Percentiles rank a stretch among this genome's conserved stretches.
Conservation (phyloP, 352 stramenopile species). For the Globisporangium iwayamae region DNA sequence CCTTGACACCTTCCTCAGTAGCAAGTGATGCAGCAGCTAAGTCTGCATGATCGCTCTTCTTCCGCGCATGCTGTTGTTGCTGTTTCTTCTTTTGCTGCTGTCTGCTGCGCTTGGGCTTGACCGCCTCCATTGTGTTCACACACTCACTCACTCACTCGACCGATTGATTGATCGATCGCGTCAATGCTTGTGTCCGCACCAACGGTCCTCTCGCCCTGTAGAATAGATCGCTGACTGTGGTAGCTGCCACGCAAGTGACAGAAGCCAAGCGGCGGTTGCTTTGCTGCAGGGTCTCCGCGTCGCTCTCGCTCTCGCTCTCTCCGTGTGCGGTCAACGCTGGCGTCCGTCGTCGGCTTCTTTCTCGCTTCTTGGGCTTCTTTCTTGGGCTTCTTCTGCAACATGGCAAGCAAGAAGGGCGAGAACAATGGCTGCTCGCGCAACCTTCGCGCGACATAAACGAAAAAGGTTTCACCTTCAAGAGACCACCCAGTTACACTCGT, state of each 20-base stretch:
- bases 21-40: not conserved
- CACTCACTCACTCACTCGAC: not conserved
- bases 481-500: not conserved
- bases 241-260: not conserved
- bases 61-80: not conserved
- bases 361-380: not conserved
- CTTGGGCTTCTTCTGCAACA: constrained; percentile 4
- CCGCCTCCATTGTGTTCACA: not conserved
- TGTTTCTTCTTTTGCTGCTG: constrained; percentile 7
- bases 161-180: not conserved
- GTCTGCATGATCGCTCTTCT: not conserved
- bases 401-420: constrained; percentile 1
- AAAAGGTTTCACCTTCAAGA: constrained; percentile 1
- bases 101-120: constrained; percentile 10
- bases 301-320: not conserved
- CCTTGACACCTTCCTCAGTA: not conserved
- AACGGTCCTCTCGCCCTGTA: not conserved
- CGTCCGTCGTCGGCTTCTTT: not conserved
- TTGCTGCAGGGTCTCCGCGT: not conserved
- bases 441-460: not conserved
- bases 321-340: not conserved
- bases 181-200: constrained; percentile 5
- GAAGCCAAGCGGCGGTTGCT: not conserved
- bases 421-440: constrained; percentile 3
- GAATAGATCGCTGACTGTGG: not conserved